These are phyloP conservation scores for Dryas drummondii DNA, from an alignment of 306 rosid species.

Conservation along the genomic window DNA sequence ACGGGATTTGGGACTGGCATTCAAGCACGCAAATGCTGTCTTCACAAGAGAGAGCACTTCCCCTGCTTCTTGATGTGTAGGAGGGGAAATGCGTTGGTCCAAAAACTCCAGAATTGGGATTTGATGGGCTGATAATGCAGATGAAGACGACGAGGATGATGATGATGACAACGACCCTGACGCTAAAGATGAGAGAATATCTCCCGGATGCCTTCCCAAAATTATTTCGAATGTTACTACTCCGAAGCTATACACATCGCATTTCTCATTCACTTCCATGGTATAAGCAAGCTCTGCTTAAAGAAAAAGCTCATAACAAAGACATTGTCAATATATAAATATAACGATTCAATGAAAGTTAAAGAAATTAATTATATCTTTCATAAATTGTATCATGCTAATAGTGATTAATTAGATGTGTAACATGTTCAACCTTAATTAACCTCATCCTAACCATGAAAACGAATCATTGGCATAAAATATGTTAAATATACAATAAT, in stretches of 20 bases:
- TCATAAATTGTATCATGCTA: too few species aligned
- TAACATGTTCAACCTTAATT: too few species aligned
- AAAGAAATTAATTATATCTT: too few species aligned
- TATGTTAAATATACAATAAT: not conserved
- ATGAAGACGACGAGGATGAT: not conserved
- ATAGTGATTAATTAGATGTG: too few species aligned
- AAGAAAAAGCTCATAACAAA: not conserved
- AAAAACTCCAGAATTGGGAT: not conserved
- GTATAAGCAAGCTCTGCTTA: constrained; percentile 25
- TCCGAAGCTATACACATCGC: constrained; percentile 20
- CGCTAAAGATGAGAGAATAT: not conserved
- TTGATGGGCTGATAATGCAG: not conserved
- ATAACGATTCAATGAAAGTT: not conserved
- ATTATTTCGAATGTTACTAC: constrained; percentile 21
- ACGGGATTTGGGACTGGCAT: not conserved
- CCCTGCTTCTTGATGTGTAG: not conserved
- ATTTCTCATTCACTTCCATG: constrained; percentile 12
- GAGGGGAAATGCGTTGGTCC: constrained; percentile 17
- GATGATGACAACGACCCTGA: not conserved
- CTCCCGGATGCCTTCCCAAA: constrained; percentile 15
- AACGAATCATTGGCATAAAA: too few species aligned
- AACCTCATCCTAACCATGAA: too few species aligned
- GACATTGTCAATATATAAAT: too few species aligned
- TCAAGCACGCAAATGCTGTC: not conserved
- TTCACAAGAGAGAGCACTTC: constrained; percentile 1